These are phyloP conservation scores for Cladobotryum protrusum DNA, from an alignment of 2,329 filamentous ascomycete genomes.

Conservation along the genomic window DNA sequence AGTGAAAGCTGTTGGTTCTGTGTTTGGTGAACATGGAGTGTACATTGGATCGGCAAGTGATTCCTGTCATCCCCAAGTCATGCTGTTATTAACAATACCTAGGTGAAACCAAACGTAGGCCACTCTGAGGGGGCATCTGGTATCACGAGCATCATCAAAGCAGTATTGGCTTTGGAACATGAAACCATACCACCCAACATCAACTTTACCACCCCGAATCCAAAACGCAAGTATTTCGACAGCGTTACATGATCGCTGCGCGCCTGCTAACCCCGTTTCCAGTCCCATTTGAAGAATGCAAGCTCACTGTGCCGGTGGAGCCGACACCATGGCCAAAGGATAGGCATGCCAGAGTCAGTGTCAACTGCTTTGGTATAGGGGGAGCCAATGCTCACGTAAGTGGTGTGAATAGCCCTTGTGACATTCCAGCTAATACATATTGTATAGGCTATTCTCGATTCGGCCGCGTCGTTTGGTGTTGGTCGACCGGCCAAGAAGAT, in stretches of 20 bases:
- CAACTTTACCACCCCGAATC: slow-evolving; percentile 28
- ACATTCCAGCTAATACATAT: not conserved
- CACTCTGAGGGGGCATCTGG: slow-evolving; percentile 41
- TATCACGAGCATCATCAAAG: slow-evolving; percentile 37
- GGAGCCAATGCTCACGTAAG: slow-evolving; percentile 29
- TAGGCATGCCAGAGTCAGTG: slow-evolving; percentile 20
- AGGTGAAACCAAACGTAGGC: slow-evolving; percentile 35
- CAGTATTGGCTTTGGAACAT: slow-evolving; percentile 34
- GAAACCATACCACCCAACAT: slow-evolving; percentile 34
- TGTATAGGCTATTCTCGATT: not conserved
- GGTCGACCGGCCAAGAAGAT: not conserved
- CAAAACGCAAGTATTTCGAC: slow-evolving; percentile 28
- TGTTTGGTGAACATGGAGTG: slow-evolving; percentile 21
- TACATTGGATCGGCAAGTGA: slow-evolving; percentile 24
- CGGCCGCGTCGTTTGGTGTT: not conserved
- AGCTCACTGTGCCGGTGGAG: slow-evolving; percentile 25
- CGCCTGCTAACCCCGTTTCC: too few relatives aligned
- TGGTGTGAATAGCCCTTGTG: too few relatives aligned
- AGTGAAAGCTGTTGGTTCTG: slow-evolving; percentile 23
- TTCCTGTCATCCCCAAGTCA: not conserved
- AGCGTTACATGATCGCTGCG: too few relatives aligned
- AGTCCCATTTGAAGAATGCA: slow-evolving; percentile 10
- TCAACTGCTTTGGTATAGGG: slow-evolving; percentile 32
- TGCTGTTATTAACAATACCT: not conserved
- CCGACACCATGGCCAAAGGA: slow-evolving; percentile 28